Evolutionary conservation across 2,329 filamentous ascomycete species (phyloP).

Genomic region (Dactylellina haptotyla): DNA sequence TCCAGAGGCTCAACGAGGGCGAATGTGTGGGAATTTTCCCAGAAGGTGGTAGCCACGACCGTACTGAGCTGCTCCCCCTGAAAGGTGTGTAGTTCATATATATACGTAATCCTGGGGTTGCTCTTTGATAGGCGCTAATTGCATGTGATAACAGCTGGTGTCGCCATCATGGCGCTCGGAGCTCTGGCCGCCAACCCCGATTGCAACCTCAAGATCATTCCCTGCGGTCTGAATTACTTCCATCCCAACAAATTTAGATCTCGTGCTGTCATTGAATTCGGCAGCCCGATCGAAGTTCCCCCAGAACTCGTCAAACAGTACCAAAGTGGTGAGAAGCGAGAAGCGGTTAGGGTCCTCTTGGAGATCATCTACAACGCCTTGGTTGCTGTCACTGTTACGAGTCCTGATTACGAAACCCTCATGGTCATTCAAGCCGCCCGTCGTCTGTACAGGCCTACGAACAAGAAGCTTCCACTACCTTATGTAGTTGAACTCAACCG

Average conservation of each 20-base stretch:
- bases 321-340: conserved; percentile 80
- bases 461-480: conserved; percentile 90
- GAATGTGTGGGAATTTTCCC: conserved; percentile 97
- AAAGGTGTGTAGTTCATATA: conserved; percentile 68
- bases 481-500: conserved; percentile 95
- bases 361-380: conserved; percentile 87
- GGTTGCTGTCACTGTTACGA: conserved; percentile 87
- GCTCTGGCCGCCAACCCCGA: conserved; percentile 84
- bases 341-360: conserved; percentile 84
- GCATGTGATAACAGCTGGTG: conserved; percentile 71
- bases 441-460: conserved; percentile 90
- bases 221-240: conserved; percentile 99
- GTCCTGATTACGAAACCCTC: conserved; percentile 92
- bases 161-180: conserved; percentile 97
- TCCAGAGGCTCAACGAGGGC: conserved; percentile 79
- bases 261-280: conserved; percentile 94
- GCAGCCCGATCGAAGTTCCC: conserved; percentile 85
- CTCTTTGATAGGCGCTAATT: conserved; percentile 24
- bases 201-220: conserved; percentile 91
- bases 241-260: conserved; percentile 98
- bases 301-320: conserved; percentile 85
- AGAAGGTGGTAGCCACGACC: conserved; percentile 94
- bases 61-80: conserved; percentile 86
- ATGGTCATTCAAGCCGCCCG: conserved; percentile 97
- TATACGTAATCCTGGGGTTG: neutral